Evolutionary conservation across 495 filamentous ascomycete genomes (phyloP).

Genomic region (Tetracladium setigerum): DNA sequence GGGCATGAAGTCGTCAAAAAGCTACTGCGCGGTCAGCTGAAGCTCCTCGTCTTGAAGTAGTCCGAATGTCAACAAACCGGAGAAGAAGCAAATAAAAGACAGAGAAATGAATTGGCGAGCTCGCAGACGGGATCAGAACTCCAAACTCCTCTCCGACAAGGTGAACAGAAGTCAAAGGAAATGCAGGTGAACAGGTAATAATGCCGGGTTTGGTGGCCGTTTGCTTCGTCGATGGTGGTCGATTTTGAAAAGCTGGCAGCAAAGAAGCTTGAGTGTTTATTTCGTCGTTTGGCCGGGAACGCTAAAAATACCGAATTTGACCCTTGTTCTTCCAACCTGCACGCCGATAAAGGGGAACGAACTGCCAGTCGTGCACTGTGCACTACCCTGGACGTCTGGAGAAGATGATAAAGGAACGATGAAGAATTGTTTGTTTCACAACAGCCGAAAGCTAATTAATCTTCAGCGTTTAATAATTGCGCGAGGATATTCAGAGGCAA

Average conservation of each 20-base stretch:
- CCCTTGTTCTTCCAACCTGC: slow-evolving; percentile 4
- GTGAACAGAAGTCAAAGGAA: background rate
- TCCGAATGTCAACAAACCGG: slow-evolving; percentile 3
- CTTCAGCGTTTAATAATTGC: no score
- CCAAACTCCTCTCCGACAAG: slow-evolving; percentile 15
- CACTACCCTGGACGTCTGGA: no score
- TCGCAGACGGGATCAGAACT: slow-evolving; percentile 3
- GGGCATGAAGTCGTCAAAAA: slow-evolving; percentile 20
- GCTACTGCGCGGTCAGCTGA: slow-evolving; percentile 3
- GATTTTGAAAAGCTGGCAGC: background rate
- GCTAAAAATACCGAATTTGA: background rate
- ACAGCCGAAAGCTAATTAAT: no score
- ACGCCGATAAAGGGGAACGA: slow-evolving; percentile 9
- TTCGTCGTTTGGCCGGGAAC: slow-evolving; percentile 1
- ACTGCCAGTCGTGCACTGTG: no score
- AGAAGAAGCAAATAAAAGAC: background rate
- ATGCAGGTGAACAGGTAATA: background rate
- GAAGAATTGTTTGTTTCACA: no score
- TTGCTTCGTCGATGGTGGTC: no score
- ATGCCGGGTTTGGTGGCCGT: no score
- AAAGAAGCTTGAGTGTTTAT: background rate
- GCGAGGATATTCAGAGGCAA: no score
- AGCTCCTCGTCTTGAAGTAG: background rate
- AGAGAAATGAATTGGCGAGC: slow-evolving; percentile 3
- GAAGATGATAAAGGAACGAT: no score